Conservation (phyloP, 1,284 basidiomycete genomes). For the Inonotus hispidus region DNA sequence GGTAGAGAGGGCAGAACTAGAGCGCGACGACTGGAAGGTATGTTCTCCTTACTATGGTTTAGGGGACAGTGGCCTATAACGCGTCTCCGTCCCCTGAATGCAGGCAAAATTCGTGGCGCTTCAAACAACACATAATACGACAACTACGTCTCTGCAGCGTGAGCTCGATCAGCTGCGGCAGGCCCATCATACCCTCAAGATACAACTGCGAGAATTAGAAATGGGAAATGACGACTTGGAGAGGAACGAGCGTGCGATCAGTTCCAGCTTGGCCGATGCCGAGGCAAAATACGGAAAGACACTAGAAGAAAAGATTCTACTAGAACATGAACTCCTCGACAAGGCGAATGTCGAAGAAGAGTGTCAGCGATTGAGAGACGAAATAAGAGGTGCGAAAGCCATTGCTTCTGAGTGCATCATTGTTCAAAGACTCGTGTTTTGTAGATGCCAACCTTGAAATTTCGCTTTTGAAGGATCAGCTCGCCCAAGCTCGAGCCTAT, state of each 20-base stretch:
- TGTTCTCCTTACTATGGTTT: constrained; percentile 18
- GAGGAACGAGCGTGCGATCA: constrained; percentile 85
- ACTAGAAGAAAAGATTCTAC: constrained; percentile 92
- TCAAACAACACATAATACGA: constrained; percentile 86
- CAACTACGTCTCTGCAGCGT: constrained; percentile 78
- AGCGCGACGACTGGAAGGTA: constrained; percentile 94
- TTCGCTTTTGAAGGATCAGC: constrained; percentile 74
- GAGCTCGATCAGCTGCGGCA: constrained; percentile 83
- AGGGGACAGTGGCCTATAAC: constrained; percentile 3
- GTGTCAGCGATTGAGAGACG: constrained; percentile 87
- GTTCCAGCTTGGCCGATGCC: constrained; percentile 86
- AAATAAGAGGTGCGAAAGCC: constrained; percentile 71
- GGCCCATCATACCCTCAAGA: constrained; percentile 73
- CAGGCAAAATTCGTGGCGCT: constrained; percentile 85
- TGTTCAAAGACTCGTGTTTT: constrained; percentile 22
- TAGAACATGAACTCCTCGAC: constrained; percentile 94
- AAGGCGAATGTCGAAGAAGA: constrained; percentile 91
- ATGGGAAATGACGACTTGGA: constrained; percentile 97
- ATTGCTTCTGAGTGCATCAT: constrained; percentile 14
- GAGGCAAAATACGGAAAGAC: constrained; percentile 89
- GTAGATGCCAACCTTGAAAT: constrained; percentile 84
- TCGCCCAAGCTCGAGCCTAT: constrained; percentile 35
- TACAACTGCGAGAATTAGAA: constrained; percentile 84
- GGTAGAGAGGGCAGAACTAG: constrained; percentile 67
- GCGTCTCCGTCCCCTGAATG: neutral